Base-by-base conservation (phyloP, 345 rosid species). In the Gynandropsis gynandra region DNA sequence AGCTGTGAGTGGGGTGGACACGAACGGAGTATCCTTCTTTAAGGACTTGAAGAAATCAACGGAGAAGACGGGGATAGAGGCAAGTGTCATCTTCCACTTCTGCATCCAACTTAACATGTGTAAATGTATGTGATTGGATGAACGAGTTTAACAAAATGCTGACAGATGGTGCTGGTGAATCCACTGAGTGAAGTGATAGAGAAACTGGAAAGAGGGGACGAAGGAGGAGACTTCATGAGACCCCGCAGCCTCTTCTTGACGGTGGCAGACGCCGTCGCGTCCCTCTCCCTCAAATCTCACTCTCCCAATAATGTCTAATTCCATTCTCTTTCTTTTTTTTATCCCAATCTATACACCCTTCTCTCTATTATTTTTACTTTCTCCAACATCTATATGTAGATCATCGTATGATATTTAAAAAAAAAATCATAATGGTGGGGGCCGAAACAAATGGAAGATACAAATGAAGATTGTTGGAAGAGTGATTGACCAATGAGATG, bases 151-250 rank as follows among this genome's bases (percentile, higher is more conserved):
- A n/a, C 10, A 4, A 37, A 16, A 7, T 58, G 31, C 13, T 49
- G 14, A 55, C 87, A 92, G 98, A 80, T 92, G 39, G 88, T 82
- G 64, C 40, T 87, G 67, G 96, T 87, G 84, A 92, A 92, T 67
- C 96, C 98, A 29, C 50, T 84, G 8, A 83, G 87, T 4, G 96
- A 82, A 62, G 98, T 84, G 72, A 63, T 87, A 61, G 89, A 80
- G 62, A 92, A 92, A 69, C 67, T 92, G 67, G 78, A 82, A 29
- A 68, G 70, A 48, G 82, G 89, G 16, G 86, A 84, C 19, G 78
- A 71, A 41, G 59, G 40, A 12, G 58, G 63, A 1, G 77, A 67
- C 41, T 52, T 80, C 34, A 50, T 69, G 46, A 70, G 71, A 47
- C 80, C 85, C 9, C 86, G 76, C 43, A 58, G 68, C 61, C 78